A percentile compares a stretch with the other conserved stretches of the same genome.
phyloP scores from a whole-genome alignment of 176 grass and related monocot genomes.

The Alopecurus myosuroides region DNA sequence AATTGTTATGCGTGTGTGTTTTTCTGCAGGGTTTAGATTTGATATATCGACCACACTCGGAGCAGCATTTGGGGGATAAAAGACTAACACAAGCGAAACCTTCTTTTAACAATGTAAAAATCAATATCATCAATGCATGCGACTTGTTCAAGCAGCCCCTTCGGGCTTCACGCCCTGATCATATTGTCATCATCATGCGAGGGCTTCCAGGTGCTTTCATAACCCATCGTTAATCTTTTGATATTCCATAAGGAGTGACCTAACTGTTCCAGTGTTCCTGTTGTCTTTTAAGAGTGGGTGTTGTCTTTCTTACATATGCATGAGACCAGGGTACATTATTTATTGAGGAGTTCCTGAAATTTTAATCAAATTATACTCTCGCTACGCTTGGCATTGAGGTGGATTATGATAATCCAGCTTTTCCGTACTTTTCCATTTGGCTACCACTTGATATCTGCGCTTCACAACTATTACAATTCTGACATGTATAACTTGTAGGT shows the following conservation, averaged over 20 bases:
- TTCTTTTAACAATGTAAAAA: conserved; percentile 36
- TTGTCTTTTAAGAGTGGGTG: background rate
- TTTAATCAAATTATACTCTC: background rate
- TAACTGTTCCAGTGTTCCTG: background rate
- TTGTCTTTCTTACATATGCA: background rate
- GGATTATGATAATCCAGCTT: background rate
- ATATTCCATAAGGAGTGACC: background rate
- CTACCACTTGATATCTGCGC: background rate
- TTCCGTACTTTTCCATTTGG: background rate
- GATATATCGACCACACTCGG: conserved; percentile 32
- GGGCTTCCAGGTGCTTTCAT: conserved; percentile 79
- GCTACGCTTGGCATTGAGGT: background rate
- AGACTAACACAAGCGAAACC: conserved; percentile 9
- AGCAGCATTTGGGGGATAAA: conserved; percentile 34
- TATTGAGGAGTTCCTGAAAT: background rate
- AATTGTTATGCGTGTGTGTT: background rate
- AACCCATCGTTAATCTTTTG: conserved; percentile 1
- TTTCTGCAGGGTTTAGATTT: conserved; percentile 38
- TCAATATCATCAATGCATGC: conserved; percentile 54
- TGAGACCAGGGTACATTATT: background rate
- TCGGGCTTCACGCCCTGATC: conserved; percentile 74
- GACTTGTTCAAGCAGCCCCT: conserved; percentile 80
- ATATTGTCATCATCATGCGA: conserved; percentile 92
- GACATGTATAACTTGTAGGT: conserved; percentile 44
- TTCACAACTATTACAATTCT: conserved; percentile 7